These are phyloP conservation scores for Arthrocladium fulminans DNA, from an alignment of 2,329 filamentous ascomycete species.

Conservation along the genomic window DNA sequence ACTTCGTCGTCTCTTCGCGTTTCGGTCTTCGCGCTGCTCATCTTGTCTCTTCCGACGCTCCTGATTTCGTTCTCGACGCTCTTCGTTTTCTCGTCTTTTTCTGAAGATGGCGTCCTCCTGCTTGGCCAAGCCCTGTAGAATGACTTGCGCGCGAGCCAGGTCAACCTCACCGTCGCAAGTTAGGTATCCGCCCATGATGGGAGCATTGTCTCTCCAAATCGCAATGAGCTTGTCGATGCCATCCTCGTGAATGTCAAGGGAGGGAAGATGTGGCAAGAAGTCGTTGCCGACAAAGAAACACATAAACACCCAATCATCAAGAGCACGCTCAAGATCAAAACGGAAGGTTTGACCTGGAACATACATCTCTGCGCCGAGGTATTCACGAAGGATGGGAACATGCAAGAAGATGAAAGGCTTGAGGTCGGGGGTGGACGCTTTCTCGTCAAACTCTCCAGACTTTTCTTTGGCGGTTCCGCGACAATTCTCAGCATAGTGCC, in stretches of 20 bases:
- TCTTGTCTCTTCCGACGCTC: conserved; percentile 70
- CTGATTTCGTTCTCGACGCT: conserved; percentile 68
- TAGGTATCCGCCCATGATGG: conserved; percentile 86
- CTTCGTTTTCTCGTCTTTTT: conserved; percentile 74
- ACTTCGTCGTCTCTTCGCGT: conserved; percentile 34
- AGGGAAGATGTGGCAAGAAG: conserved; percentile 94
- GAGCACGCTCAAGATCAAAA: conserved; percentile 85
- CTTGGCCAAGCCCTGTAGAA: conserved; percentile 77
- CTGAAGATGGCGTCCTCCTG: conserved; percentile 92
- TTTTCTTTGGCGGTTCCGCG: conserved; percentile 70
- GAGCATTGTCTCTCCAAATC: conserved; percentile 93
- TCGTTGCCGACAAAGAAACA: conserved; percentile 99
- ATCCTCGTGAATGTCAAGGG: conserved; percentile 91
- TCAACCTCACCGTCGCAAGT: conserved; percentile 93
- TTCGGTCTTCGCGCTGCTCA: conserved; percentile 40
- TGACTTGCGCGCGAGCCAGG: conserved; percentile 74
- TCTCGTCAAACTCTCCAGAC: conserved; percentile 70
- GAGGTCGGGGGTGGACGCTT: conserved; percentile 57
- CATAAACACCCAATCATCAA: conserved; percentile 99
- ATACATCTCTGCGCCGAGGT: conserved; percentile 79
- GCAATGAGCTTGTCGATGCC: conserved; percentile 92
- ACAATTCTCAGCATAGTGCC: conserved; percentile 82
- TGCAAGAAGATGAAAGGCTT: conserved; percentile 99
- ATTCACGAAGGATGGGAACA: conserved; percentile 83
- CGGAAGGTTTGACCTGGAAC: conserved; percentile 74